Percentiles rank a stretch among this genome's conserved stretches.
These are phyloP conservation scores for Penicillium chermesinum DNA, from an alignment of 495 filamentous ascomycete species.

Conservation along the genomic window DNA sequence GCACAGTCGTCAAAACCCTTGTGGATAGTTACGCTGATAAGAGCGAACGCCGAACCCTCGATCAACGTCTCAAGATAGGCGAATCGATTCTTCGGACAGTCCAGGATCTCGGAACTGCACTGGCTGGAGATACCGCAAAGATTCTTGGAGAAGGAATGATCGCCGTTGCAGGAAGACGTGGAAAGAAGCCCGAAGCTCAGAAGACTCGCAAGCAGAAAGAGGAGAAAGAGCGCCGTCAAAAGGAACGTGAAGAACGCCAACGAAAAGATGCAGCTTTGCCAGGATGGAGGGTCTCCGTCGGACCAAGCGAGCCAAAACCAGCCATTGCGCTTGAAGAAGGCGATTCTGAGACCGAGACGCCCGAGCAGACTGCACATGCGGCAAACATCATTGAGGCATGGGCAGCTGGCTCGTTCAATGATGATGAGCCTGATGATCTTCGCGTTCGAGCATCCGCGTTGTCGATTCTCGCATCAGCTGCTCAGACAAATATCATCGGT, in stretches of 20 bases:
- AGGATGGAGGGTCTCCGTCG: conserved; percentile 32
- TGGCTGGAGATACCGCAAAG: conserved; percentile 53
- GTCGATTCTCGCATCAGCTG: conserved; percentile 59
- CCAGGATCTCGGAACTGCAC: conserved; percentile 57
- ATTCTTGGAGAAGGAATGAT: conserved; percentile 58
- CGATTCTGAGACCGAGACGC: conserved; percentile 41
- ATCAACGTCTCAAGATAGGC: conserved; percentile 66
- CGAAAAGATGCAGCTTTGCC: conserved; percentile 25
- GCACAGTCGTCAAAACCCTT: conserved; percentile 58
- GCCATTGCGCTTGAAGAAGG: conserved; percentile 24
- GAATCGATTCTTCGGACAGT: conserved; percentile 67
- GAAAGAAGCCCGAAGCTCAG: conserved; percentile 49
- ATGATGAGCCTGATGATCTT: conserved; percentile 61
- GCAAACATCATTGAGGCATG: conserved; percentile 68
- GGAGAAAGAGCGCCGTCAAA: conserved; percentile 40
- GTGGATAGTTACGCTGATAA: conserved; percentile 66
- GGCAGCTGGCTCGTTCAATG: conserved; percentile 55
- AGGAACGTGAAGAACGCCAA: conserved; percentile 42
- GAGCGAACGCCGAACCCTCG: conserved; percentile 51
- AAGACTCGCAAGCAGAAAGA: conserved; percentile 46
- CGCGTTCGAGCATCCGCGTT: conserved; percentile 73
- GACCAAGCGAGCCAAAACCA: conserved; percentile 5
- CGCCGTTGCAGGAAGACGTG: conserved; percentile 60
- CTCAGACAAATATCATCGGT: conserved; percentile 62
- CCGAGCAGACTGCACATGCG: conserved; percentile 49